phyloP scores from a whole-genome alignment of 2,329 filamentous ascomycete genomes.

The Aspergillus caelatus region DNA sequence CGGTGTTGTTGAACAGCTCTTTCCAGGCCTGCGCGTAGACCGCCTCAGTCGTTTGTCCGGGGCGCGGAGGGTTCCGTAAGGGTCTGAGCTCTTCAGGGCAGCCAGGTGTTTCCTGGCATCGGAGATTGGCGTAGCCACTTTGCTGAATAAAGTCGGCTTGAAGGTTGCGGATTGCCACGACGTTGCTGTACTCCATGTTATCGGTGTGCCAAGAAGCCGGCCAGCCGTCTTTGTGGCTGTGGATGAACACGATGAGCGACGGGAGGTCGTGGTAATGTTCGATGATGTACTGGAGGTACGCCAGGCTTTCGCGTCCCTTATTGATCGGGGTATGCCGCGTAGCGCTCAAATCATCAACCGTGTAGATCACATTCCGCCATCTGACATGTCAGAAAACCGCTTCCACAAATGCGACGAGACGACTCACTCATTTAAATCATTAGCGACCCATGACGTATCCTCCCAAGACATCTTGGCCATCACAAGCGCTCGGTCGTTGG shows the following conservation, averaged over 20 bases:
- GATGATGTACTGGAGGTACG: slow-evolving; percentile 51
- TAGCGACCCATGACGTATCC: slow-evolving; percentile 50
- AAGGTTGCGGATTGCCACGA: slow-evolving; percentile 54
- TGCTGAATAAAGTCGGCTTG: slow-evolving; percentile 53
- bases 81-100: slow-evolving; percentile 39
- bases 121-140: slow-evolving; percentile 61
- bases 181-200: slow-evolving; percentile 56
- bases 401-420: not conserved
- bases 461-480: slow-evolving; percentile 48
- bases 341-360: slow-evolving; percentile 40
- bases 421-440: slow-evolving; percentile 47
- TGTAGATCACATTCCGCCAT: slow-evolving; percentile 51
- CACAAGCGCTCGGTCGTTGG: slow-evolving; percentile 45
- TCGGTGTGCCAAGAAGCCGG: slow-evolving; percentile 60
- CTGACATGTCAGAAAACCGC: slow-evolving; percentile 23
- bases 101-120: slow-evolving; percentile 48
- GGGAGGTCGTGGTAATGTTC: slow-evolving; percentile 52
- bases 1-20: slow-evolving; percentile 45
- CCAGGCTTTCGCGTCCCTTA: slow-evolving; percentile 49
- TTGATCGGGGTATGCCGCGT: slow-evolving; percentile 39
- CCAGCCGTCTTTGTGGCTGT: slow-evolving; percentile 55
- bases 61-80: slow-evolving; percentile 26
- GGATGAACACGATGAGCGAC: slow-evolving; percentile 58
- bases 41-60: slow-evolving; percentile 28
- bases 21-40: slow-evolving; percentile 35